Base-by-base conservation (phyloP, 2,329 filamentous ascomycete genomes). In the Pseudogymnoascus sp. region DNA sequence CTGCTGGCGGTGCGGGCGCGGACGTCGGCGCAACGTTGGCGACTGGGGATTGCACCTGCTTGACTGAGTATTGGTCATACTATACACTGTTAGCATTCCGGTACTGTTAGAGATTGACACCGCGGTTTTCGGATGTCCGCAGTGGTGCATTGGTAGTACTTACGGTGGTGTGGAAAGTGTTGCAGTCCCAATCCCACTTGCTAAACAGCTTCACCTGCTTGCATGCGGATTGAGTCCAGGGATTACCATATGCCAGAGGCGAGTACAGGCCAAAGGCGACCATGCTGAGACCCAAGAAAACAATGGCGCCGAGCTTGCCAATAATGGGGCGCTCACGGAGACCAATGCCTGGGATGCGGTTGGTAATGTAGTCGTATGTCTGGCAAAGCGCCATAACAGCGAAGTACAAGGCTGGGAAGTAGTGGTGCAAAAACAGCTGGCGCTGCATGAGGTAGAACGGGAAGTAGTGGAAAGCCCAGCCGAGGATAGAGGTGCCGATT, bases 401-500 rank as follows among this genome's bases (percentile, higher is more conserved):
- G 74, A 99, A 99, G 78, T 96, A 96, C 12, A 99, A 84, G 2
- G 94, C 94, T 0, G 94, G 94, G 77, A 99, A 94, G 76, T 99
- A 99, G 78, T 99, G 94, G 76, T 99, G 94, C 65, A 99, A 81
- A 83, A 99, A 99, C 37, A 99, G 86, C 77, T 99, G 94, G 69
- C 94, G 92, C 73, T 94, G 87, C 94, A 99, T 97, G 63, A 99
- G 83, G 79, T 87, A 99, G 80, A 99, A 99, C 10, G 94, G 94
- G 81, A 99, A 97, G 80, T 97, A 99, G 77, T 99, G 94, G 75
- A 99, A 88, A 58, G 90, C 91, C 94, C 94, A 99, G 68, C 90
- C 94, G 7, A 99, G 83, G 33, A 97, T 89, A 16, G 86, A 91
- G 61, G 87, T 91, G 65, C 94, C 94, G 64, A 97, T 85, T 76